phyloP scores from a whole-genome alignment of 345 rosid species.

The Citrus inodora region DNA sequence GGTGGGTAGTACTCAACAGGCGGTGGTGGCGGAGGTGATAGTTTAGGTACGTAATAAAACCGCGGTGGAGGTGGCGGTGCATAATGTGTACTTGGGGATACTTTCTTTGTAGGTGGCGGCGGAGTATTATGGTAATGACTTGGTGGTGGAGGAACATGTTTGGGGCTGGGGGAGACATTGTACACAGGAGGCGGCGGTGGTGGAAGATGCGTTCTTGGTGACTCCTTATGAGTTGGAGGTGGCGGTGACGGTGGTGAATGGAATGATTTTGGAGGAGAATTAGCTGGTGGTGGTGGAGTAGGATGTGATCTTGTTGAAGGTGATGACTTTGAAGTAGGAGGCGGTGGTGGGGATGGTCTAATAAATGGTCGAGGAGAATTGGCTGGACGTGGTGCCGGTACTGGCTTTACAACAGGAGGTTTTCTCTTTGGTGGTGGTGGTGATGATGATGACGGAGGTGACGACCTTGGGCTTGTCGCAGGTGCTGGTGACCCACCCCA shows the following conservation, averaged over 20 bases:
- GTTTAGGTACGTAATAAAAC: neutral
- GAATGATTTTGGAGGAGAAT: conserved; percentile 27
- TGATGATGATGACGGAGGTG: conserved; percentile 29
- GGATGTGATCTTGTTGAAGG: conserved; percentile 43
- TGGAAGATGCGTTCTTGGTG: conserved; percentile 30
- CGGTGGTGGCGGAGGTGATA: conserved; percentile 39
- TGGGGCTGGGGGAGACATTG: conserved; percentile 15
- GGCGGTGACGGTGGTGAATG: conserved; percentile 37
- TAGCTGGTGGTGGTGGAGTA: conserved; percentile 21
- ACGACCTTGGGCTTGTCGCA: neutral
- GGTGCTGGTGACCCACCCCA: conserved; percentile 13
- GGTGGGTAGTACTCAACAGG: conserved; percentile 21
- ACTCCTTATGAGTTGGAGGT: conserved; percentile 20
- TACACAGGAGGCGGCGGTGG: conserved; percentile 33
- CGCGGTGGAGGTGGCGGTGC: conserved; percentile 18
- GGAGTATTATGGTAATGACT: conserved; percentile 29
- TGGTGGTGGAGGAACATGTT: conserved; percentile 13
- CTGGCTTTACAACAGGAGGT: conserved; percentile 30
- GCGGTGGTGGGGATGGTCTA: conserved; percentile 44
- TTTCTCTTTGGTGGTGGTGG: conserved; percentile 21
- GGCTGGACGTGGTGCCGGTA: conserved; percentile 28
- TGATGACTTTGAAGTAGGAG: conserved; percentile 43
- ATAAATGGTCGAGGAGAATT: neutral
- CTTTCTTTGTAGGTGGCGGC: conserved; percentile 38
- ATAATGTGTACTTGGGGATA: conserved; percentile 35